Evolutionary conservation across 148 eudicot species (phyloP), one percentile per base, ranked within the genome.

Genomic region (Rhododendron griersonianum): DNA sequence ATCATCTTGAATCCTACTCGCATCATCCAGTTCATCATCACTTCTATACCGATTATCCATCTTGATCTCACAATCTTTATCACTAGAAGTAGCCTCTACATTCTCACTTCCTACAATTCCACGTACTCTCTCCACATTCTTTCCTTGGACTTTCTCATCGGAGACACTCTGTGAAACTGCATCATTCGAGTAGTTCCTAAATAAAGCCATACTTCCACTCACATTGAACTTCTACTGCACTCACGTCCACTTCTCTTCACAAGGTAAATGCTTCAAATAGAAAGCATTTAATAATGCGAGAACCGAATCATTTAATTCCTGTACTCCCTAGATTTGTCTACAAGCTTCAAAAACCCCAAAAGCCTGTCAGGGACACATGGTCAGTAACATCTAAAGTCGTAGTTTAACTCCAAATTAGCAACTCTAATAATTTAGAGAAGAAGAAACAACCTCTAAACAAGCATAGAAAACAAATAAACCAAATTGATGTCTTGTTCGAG

Each of bases 141-240:
- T 89, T 53, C 84, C 86, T 21, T 84, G 84, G 71, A 87, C 87
- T 85, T 91, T 91, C 76, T 91, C 98, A 80, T 93, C 90, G 87
- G 88, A 87, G 47, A 86, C 91, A 84, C 92, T 90, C 44, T 91
- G 91, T 23, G 91, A 86, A 25, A 87, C 88, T 44, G 91, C 74
- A 85, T 87, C 94, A 86, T 86, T 87, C 0, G 93, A 83, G 83
- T 90, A 91, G 84, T 93, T 93, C 89, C 94, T 91, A 88, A 86
- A 91, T 88, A 91, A 94, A 14, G 95, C 93, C 98, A 96, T 95
- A 63, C 41, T 71, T 71, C 84, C 87, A 81, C 67, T 91, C 78
- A 83, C 95, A 92, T 95, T 81, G 86, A 92, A 87, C 86, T 59
- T 37, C 41, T 47, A 30, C 81, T 53, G 25, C 41, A 73, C 47